Base-by-base conservation (phyloP, 306 rosid species). In the Cucumis hystrix region DNA sequence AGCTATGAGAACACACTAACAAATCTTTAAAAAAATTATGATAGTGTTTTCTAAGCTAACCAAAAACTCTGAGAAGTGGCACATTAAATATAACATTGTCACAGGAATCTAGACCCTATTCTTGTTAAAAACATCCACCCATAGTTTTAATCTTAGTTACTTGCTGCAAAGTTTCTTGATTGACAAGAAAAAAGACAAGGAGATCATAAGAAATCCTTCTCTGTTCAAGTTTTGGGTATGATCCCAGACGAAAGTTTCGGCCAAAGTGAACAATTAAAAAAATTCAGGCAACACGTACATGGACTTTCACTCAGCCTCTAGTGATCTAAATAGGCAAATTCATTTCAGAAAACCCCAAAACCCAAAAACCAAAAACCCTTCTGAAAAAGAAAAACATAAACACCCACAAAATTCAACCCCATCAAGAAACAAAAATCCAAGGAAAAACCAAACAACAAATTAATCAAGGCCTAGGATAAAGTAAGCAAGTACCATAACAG, bases 401-500 rank as follows among this genome's bases (percentile, higher is more conserved):
- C 13, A 2, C 25, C 33, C 54, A 21, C 6, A 41, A 43, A 67
- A 35, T 33, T 33, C 37, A 3, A 33, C 37, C 37, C 37, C 37
- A 33, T 33, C 37, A 33, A 33, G 37, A 37, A 41, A 12, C 1
- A 2, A 62, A 28, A 47, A 47, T 47, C 21, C 69, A 63, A 70
- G 33, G 37, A 4, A 21, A 54, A 35, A 30, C 8, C 9, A 73
- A 21, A 59, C 11, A 59, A 39, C 39, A 28, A 71, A 49, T 7
- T 8, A 21, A 71, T 45, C n/a, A 75, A 59, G 16, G 25, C 7
- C 15, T 6, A 3, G 21, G 56, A 16, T 7, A 39, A 0, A 40
- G 41, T 11, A 41, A 58, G 14, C 4, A 58, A 58, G 41, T 92
- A 95, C 98, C 95, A 82, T 66, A 60, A 87, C 23, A 21, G 89